Base-by-base conservation (phyloP, 2,329 filamentous ascomycete genomes). In the Periconia sp. region DNA sequence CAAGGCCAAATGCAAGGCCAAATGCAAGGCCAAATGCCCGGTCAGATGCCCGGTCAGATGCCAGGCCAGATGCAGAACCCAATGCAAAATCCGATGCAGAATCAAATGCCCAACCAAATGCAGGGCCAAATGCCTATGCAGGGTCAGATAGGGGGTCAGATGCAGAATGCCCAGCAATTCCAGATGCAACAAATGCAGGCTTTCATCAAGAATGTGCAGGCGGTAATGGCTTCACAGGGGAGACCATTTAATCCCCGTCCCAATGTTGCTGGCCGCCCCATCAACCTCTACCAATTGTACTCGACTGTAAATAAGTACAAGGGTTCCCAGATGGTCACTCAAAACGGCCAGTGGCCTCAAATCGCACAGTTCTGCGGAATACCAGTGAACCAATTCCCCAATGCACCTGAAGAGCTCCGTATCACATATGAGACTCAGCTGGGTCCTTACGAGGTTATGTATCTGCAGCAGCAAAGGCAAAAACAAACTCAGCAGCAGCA, bases 241-340 rank as follows among this genome's bases (percentile, higher is more conserved):
- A 78, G 91, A 17, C 87, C 86, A 0, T 80, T 97, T 47, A 91
- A 96, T 45, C 77, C 83, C 1, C 88, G 86, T 57, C 92, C 92
- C 0, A 77, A 85, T 19, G 83, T 96, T 20, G 87, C 85, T 49
- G 89, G 91, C 49, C 86, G 90, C 11, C 83, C 83, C 0, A 80
- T 97, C 37, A 88, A 88, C 63, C 76, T 97, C 13, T 84, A 91
- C 66, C 83, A 87, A 56, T 79, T 97, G 2, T 97, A 95, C 71
- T 85, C 88, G 56, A 79, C 85, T 0, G 90, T 96, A 1, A 45
- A 19, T 61, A 92, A 89, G 63, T 81, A 84, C 60, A 90, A 90
- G 20, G 92, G 92, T 6, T 94, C 88, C 52, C 89, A 88, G 62
- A 85, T 82, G 55, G 85, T 95, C 2, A 87, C 85, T 0, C 81